Evolutionary conservation across 2,329 filamentous ascomycete species (phyloP).

Genomic region (Pseudogymnoascus sp.): DNA sequence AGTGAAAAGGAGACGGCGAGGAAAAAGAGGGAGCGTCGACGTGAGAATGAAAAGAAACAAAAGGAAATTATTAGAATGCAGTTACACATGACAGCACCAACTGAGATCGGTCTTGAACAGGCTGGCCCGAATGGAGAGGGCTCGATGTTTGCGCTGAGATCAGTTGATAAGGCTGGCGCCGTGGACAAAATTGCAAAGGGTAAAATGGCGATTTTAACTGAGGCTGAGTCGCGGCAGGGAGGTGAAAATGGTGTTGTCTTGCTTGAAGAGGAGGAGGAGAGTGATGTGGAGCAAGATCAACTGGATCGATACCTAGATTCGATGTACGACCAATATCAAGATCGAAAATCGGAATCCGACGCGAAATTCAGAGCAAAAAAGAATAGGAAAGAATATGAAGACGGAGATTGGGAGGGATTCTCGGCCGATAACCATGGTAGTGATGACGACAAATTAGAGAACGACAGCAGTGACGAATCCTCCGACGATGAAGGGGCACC

Average conservation of each 20-base stretch:
- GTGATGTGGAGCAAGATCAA: slow-evolving; percentile 70
- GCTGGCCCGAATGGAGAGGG: slow-evolving; percentile 68
- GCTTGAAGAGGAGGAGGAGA: slow-evolving; percentile 50
- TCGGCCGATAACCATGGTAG: slow-evolving; percentile 52
- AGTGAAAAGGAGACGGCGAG: slow-evolving; percentile 68
- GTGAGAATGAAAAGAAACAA: slow-evolving; percentile 87
- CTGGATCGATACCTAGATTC: slow-evolving; percentile 78
- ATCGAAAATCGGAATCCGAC: slow-evolving; percentile 68
- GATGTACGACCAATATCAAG: slow-evolving; percentile 80
- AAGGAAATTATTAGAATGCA: slow-evolving; percentile 95
- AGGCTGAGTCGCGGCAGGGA: slow-evolving; percentile 48
- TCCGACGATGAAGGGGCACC: slow-evolving; percentile 44
- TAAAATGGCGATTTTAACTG: slow-evolving; percentile 62
- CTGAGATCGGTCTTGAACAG: slow-evolving; percentile 92
- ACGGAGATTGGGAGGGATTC: slow-evolving; percentile 89
- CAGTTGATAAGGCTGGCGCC: slow-evolving; percentile 66
- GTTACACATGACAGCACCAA: slow-evolving; percentile 90
- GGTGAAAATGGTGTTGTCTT: slow-evolving; percentile 49
- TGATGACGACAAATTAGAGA: slow-evolving; percentile 49
- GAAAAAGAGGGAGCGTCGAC: slow-evolving; percentile 75
- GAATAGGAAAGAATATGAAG: slow-evolving; percentile 67
- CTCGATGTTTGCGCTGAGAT: slow-evolving; percentile 77
- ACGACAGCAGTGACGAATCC: slow-evolving; percentile 54
- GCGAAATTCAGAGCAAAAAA: slow-evolving; percentile 88
- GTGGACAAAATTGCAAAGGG: slow-evolving; percentile 63